phyloP scores from a whole-genome alignment of 2,329 filamentous ascomycete species.

The Aureobasidium namibiae region DNA sequence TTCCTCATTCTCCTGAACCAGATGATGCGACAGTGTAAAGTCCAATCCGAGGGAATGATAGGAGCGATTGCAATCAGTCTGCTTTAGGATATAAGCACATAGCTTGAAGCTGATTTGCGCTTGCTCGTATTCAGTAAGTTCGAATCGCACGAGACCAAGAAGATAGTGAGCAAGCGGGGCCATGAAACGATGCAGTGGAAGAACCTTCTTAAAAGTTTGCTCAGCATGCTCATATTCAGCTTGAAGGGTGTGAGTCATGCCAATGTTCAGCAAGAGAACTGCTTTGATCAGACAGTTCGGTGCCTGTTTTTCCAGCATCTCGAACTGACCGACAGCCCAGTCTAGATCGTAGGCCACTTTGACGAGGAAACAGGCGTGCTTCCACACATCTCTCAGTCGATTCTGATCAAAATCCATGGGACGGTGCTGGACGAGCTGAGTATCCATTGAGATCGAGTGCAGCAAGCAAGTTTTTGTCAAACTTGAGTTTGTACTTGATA shows the following conservation, averaged over 20 bases:
- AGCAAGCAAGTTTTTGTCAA: neutral
- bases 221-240: constrained; percentile 23
- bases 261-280: constrained; percentile 23
- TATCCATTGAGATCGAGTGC: neutral
- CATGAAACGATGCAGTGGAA: neutral
- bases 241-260: constrained; percentile 23
- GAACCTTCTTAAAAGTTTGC: constrained; percentile 18
- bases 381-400: constrained; percentile 23
- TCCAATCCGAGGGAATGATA: neutral
- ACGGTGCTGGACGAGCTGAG: neutral
- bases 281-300: constrained; percentile 15
- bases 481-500: too few species aligned
- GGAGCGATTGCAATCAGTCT: neutral
- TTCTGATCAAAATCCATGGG: neutral
- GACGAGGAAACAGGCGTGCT: constrained; percentile 26
- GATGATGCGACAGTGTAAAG: neutral
- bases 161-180: constrained; percentile 19
- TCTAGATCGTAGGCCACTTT: constrained; percentile 25
- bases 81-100: neutral
- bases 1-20: constrained; percentile 5
- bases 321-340: constrained; percentile 22
- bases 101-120: constrained; percentile 11
- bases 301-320: constrained; percentile 17
- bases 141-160: constrained; percentile 23
- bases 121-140: constrained; percentile 15